Base-by-base conservation (phyloP, 257 asterid genomes). In the Solanum ossicruentum region DNA sequence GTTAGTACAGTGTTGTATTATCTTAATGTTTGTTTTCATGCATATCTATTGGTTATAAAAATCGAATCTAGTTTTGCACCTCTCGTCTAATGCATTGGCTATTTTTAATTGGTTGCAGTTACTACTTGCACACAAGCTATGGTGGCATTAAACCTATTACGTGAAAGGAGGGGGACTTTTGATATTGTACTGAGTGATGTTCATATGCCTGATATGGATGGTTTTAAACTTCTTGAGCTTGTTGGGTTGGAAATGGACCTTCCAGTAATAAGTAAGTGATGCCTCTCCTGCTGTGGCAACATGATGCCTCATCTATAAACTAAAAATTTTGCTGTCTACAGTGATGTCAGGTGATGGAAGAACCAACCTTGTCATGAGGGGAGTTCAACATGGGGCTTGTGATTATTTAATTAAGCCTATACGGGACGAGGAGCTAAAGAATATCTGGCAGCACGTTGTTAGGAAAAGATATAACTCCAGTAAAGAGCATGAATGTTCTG, bases 161-260 rank as follows among this genome's bases (percentile, higher is more conserved):
- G 99, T 85, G 97, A 95, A 80, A 89, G 93, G 90, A 95, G 91
- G 88, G 95, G 92, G 80, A 89, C 89, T 84, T 95, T 89, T 63
- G 99, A 95, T 87, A 70, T 95, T 81, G 95, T 95, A 32, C 92
- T 95, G 84, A 95, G 98, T 84, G 99, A 95, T 85, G 98, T 95
- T 57, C 98, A 95, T 89, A 94, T 95, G 99, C 99, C 99, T 84
- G 98, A 95, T 87, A 94, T 95, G 98, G 97, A 95, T 91, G 99
- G 99, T 66, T 94, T 93, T 89, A 94, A 90, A 83, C 98, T 95
- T 87, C 97, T 95, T 72, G 99, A 95, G 89, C 95, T 88, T 73
- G 93, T 95, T 84, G 99, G 98, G 77, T 85, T 95, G 87, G 99
- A 95, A 89, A 94, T 95, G 98, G 98, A 91, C 93, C 97, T 95